A percentile compares a stretch with the other conserved stretches of the same genome.
Evolutionary conservation across 805 yeast genomes (phyloP).

Genomic region (Myxozyma geophila): DNA sequence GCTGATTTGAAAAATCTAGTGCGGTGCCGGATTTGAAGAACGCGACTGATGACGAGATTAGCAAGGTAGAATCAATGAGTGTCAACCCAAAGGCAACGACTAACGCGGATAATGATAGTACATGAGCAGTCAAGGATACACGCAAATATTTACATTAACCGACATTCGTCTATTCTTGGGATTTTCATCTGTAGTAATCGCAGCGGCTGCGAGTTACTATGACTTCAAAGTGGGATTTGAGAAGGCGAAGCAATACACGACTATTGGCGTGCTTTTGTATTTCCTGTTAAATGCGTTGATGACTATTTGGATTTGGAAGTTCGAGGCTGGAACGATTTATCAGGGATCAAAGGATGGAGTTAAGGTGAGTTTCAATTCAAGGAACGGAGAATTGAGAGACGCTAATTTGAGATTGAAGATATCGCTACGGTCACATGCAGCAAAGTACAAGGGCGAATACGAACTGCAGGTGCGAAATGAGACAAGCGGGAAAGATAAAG

Average conservation of each 20-base stretch:
- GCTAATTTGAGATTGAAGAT: conserved; percentile 10
- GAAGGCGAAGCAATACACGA: conserved; percentile 38
- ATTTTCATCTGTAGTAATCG: conserved; percentile 41
- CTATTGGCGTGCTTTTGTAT: conserved; percentile 42
- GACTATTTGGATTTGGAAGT: conserved; percentile 39
- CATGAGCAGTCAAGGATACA: conserved; percentile 40
- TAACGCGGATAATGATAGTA: conserved; percentile 24
- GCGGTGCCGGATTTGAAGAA: conserved; percentile 40
- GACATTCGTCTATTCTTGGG: conserved; percentile 43
- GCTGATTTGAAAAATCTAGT: neutral
- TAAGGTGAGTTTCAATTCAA: conserved; percentile 17
- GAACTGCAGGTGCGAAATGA: conserved; percentile 11
- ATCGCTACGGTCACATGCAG: conserved; percentile 21
- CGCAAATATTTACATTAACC: conserved; percentile 36
- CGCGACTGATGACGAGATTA: conserved; percentile 43
- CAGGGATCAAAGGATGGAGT: conserved; percentile 39
- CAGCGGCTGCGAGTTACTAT: conserved; percentile 40
- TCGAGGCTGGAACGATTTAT: conserved; percentile 42
- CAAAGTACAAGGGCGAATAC: conserved; percentile 31
- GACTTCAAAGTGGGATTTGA: conserved; percentile 45
- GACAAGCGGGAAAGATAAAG: conserved; percentile 1
- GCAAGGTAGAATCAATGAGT: conserved; percentile 33
- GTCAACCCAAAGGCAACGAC: neutral
- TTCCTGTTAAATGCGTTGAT: conserved; percentile 39
- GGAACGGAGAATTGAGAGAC: neutral